A percentile compares a stretch with the other conserved stretches of the same genome.
phyloP scores from a whole-genome alignment of 176 grass and related monocot species.

The Bromus sterilis region DNA sequence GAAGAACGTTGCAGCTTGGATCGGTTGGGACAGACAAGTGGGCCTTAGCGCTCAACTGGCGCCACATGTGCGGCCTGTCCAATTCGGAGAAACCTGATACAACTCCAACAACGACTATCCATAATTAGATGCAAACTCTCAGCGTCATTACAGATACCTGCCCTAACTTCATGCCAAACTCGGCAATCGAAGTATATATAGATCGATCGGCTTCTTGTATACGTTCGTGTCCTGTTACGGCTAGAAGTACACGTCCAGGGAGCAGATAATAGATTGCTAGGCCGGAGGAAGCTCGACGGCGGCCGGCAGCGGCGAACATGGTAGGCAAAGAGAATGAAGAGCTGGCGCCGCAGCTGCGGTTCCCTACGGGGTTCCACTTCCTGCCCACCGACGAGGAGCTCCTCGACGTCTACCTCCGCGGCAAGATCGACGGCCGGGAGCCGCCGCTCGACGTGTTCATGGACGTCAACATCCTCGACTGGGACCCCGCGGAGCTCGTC shows the following conservation, averaged over 20 bases:
- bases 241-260: too few species aligned
- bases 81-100: not conserved
- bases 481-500: not conserved
- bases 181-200: too few species aligned
- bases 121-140: not conserved
- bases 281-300: not conserved
- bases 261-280: not conserved
- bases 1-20: not conserved
- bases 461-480: not conserved
- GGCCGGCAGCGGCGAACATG: not conserved
- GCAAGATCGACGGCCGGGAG: conserved; percentile 10
- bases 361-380: conserved; percentile 13
- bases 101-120: not conserved
- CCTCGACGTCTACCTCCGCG: conserved; percentile 18
- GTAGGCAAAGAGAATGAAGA: not conserved
- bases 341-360: conserved; percentile 11
- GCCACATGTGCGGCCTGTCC: not conserved
- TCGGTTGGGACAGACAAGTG: not conserved
- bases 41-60: not conserved
- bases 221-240: not conserved
- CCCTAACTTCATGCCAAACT: too few species aligned
- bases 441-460: conserved; percentile 2
- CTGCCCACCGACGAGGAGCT: not conserved
- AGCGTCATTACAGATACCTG: too few species aligned
- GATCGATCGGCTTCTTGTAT: too few species aligned